Evolutionary conservation across 108 stramenopile species (phyloP).

Genomic region (Conticribra weissflogii): DNA sequence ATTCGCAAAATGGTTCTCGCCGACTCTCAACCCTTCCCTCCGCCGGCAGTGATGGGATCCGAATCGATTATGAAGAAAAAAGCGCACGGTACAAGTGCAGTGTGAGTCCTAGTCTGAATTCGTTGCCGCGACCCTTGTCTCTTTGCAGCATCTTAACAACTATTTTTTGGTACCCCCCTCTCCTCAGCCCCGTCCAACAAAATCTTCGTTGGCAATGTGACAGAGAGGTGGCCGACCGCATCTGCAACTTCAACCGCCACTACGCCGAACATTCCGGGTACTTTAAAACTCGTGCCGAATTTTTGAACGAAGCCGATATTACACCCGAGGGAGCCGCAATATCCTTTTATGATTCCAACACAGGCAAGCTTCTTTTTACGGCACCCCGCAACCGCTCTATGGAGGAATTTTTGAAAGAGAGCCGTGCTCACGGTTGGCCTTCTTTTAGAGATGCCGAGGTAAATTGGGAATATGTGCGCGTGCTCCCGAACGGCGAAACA

Average conservation of each 20-base stretch:
- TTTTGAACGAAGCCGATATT: constrained; percentile 47
- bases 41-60: constrained; percentile 66
- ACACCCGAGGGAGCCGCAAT: constrained; percentile 28
- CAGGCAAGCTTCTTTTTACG: constrained; percentile 74
- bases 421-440: constrained; percentile 84
- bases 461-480: constrained; percentile 88
- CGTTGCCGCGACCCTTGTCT: background rate
- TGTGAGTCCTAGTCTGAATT: constrained; percentile 11
- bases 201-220: constrained; percentile 82
- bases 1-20: background rate
- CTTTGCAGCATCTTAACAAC: background rate
- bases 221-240: constrained; percentile 67
- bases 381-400: constrained; percentile 71
- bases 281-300: constrained; percentile 65
- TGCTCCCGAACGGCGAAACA: constrained; percentile 81
- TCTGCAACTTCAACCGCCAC: constrained; percentile 86
- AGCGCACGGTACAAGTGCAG: constrained; percentile 47
- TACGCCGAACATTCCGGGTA: constrained; percentile 91
- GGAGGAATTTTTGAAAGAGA: constrained; percentile 73
- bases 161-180: background rate
- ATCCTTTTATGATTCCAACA: constrained; percentile 89
- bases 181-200: constrained; percentile 56
- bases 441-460: constrained; percentile 81
- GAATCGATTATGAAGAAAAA: constrained; percentile 58
- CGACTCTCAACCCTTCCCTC: constrained; percentile 14